A percentile compares a stretch with the other conserved stretches of the same genome.
These are phyloP conservation scores for Holtermannia corniformis DNA, from an alignment of 768 basidiomycete genomes.

Conservation along the genomic window DNA sequence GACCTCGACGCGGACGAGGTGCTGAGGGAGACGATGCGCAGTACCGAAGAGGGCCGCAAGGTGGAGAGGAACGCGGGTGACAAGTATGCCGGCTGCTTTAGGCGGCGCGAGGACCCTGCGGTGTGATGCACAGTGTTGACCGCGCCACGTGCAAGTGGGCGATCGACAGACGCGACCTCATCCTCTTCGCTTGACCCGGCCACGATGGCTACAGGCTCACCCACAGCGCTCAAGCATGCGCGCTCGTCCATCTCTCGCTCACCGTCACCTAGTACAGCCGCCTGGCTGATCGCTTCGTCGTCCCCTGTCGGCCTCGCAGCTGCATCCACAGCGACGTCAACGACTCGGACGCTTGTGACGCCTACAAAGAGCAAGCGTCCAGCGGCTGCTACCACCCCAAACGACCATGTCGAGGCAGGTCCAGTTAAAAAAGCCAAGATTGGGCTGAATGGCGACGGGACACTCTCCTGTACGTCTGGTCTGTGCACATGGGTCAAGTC, in stretches of 20 bases:
- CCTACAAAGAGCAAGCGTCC: not conserved
- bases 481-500: too few relatives aligned
- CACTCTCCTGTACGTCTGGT: not conserved
- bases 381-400: too few relatives aligned
- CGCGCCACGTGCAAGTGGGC: too few relatives aligned
- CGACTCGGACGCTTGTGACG: not conserved
- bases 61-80: conserved; percentile 82
- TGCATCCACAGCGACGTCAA: too few relatives aligned
- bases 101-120: conserved; percentile 48
- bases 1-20: conserved; percentile 46
- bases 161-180: too few relatives aligned
- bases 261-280: not conserved
- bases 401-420: too few relatives aligned
- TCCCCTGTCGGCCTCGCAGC: too few relatives aligned
- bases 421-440: not conserved
- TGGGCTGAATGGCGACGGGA: not conserved
- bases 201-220: too few relatives aligned
- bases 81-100: conserved; percentile 88
- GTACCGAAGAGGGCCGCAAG: conserved; percentile 95
- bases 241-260: not conserved
- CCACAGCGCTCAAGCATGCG: not conserved
- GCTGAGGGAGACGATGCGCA: conserved; percentile 50
- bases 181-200: too few relatives aligned
- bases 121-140: not conserved
- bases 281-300: not conserved